These are phyloP conservation scores for Fusarium acutatum DNA, from an alignment of 2,329 filamentous ascomycete species.

Conservation along the genomic window DNA sequence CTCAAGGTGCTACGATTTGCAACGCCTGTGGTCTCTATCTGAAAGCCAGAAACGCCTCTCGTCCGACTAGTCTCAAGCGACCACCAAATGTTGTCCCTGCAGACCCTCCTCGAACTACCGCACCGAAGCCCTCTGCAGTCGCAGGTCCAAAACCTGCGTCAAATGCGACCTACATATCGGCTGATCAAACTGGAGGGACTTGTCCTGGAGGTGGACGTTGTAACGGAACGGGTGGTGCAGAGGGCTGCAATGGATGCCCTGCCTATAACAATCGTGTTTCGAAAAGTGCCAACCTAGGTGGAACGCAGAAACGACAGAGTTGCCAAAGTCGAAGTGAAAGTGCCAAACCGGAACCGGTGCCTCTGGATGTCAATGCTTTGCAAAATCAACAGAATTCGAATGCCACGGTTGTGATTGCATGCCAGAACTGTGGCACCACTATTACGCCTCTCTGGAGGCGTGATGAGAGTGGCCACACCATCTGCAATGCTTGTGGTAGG, in stretches of 20 bases:
- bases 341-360: conserved; percentile 41
- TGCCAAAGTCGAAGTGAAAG: conserved; percentile 43
- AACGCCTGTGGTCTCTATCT: conserved; percentile 96
- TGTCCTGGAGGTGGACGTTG: conserved; percentile 95
- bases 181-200: conserved; percentile 82
- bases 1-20: conserved; percentile 93
- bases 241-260: conserved; percentile 94
- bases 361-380: conserved; percentile 48
- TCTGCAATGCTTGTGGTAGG: conserved; percentile 97
- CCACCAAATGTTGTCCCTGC: conserved; percentile 63
- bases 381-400: conserved; percentile 44
- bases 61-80: conserved; percentile 90
- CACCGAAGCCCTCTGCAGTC: conserved; percentile 50
- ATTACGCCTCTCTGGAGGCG: conserved; percentile 96
- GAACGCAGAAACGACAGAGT: conserved; percentile 58
- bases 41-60: conserved; percentile 90
- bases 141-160: conserved; percentile 52
- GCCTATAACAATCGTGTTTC: conserved; percentile 97
- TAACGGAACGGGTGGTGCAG: conserved; percentile 94
- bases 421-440: conserved; percentile 96
- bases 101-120: conserved; percentile 53
- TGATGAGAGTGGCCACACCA: conserved; percentile 93
- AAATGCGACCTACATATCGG: conserved; percentile 76
- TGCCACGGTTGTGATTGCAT: conserved; percentile 75
- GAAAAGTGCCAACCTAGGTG: conserved; percentile 79